Conservation (phyloP, 2,329 filamentous ascomycete species). For the Nemania sp. region DNA sequence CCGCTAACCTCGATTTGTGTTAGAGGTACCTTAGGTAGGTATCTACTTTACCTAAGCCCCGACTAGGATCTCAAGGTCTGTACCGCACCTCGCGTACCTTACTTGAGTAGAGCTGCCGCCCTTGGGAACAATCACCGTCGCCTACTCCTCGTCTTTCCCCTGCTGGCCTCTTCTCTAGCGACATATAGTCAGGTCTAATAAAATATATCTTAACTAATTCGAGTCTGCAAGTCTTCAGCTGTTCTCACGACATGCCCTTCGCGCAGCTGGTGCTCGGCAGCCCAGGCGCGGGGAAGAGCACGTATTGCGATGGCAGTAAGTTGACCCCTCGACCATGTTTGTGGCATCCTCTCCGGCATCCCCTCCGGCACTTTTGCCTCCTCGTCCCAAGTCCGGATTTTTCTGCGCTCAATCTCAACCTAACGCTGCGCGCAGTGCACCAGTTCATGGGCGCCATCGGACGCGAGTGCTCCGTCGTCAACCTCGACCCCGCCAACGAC, state of each 20-base stretch:
- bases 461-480: conserved; percentile 91
- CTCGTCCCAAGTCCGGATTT: background rate
- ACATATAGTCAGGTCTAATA: background rate
- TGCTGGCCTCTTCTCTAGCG: too few species aligned
- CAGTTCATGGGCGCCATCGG: conserved; percentile 97
- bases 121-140: too few species aligned
- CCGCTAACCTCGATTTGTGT: too few species aligned
- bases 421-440: conserved; percentile 64
- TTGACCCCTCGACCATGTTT: conserved; percentile 12
- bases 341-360: background rate
- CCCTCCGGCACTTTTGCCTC: background rate
- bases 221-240: background rate
- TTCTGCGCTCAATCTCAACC: conserved; percentile 7
- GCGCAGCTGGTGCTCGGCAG: conserved; percentile 89
- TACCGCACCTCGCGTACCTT: too few species aligned
- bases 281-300: conserved; percentile 93
- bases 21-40: too few species aligned
- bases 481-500: conserved; percentile 97
- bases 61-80: too few species aligned
- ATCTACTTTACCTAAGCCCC: too few species aligned
- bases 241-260: conserved; percentile 57
- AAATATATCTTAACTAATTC: background rate
- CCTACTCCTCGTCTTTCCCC: too few species aligned
- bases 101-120: too few species aligned
- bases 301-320: conserved; percentile 93